A percentile compares a stretch with the other conserved stretches of the same genome.
phyloP scores from a whole-genome alignment of 2,329 filamentous ascomycete genomes.

The Pyrenophora graminea region DNA sequence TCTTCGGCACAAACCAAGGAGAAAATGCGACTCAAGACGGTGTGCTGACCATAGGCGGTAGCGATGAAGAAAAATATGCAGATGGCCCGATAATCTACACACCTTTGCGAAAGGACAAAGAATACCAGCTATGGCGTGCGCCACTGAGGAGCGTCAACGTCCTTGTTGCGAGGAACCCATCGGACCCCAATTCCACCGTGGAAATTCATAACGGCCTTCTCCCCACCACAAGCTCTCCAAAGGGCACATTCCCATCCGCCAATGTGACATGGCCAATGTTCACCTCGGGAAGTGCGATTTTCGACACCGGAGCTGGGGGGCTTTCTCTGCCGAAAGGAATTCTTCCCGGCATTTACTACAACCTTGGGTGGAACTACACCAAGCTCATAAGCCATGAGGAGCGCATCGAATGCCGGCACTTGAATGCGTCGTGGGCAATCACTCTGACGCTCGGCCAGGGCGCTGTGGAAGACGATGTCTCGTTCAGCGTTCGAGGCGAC shows the following conservation, averaged over 20 bases:
- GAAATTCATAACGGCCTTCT: conserved; percentile 7
- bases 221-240: not conserved
- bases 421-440: conserved; percentile 26
- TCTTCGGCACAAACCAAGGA: conserved; percentile 19
- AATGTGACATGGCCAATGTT: conserved; percentile 14
- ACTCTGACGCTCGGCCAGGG: conserved; percentile 20
- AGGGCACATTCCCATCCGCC: not conserved
- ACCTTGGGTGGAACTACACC: conserved; percentile 24
- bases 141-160: conserved; percentile 13
- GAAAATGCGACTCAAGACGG: conserved; percentile 17
- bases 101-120: conserved; percentile 14
- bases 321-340: conserved; percentile 15
- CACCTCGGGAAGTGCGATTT: conserved; percentile 11
- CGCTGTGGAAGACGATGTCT: conserved; percentile 12
- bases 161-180: conserved; percentile 14
- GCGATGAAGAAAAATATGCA: conserved; percentile 60
- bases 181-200: conserved; percentile 11
- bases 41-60: conserved; percentile 21
- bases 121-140: conserved; percentile 22
- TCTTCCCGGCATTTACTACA: conserved; percentile 21
- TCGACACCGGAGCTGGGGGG: conserved; percentile 26
- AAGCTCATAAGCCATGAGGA: conserved; percentile 16
- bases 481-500: conserved; percentile 16
- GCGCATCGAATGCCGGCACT: conserved; percentile 18
- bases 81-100: conserved; percentile 63